Percentiles rank a stretch among this genome's conserved stretches.
These are phyloP conservation scores for Debaryomyces tyrocola DNA, from an alignment of 805 yeast genomes.

Conservation along the genomic window DNA sequence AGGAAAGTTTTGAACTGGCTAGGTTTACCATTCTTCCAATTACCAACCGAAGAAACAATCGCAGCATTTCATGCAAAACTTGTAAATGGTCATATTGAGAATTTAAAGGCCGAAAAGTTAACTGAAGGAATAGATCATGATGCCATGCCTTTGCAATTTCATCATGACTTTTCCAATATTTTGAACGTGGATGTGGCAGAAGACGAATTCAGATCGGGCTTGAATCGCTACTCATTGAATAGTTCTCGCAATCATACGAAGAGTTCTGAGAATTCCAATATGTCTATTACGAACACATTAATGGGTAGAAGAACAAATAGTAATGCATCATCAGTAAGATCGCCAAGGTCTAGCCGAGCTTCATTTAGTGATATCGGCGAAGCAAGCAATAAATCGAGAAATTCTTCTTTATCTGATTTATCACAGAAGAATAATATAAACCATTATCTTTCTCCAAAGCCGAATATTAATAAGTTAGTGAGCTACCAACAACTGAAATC, in stretches of 20 bases:
- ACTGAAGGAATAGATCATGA: neutral
- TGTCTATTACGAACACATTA: no score
- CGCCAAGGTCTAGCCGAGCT: neutral
- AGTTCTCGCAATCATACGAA: neutral
- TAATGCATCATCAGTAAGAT: constrained; percentile 1
- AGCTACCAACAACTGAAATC: neutral
- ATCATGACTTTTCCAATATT: constrained; percentile 41
- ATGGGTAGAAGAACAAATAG: constrained; percentile 1
- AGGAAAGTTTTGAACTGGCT: constrained; percentile 35
- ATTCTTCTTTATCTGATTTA: neutral
- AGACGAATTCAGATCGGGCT: constrained; percentile 26
- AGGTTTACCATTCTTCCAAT: constrained; percentile 44
- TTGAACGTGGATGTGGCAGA: constrained; percentile 29
- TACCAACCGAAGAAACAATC: constrained; percentile 41
- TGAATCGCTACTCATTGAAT: constrained; percentile 29
- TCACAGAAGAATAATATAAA: neutral
- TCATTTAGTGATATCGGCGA: neutral
- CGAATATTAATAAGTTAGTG: neutral
- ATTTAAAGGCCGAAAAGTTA: neutral
- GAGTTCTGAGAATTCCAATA: neutral
- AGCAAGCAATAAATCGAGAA: neutral
- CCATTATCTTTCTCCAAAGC: neutral
- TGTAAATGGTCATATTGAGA: constrained; percentile 12
- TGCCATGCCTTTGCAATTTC: constrained; percentile 1
- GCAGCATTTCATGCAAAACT: constrained; percentile 18